Evolutionary conservation across 2,329 filamentous ascomycete species (phyloP), one percentile per base, ranked within the genome.

Genomic region (Aspergillus uvarum): DNA sequence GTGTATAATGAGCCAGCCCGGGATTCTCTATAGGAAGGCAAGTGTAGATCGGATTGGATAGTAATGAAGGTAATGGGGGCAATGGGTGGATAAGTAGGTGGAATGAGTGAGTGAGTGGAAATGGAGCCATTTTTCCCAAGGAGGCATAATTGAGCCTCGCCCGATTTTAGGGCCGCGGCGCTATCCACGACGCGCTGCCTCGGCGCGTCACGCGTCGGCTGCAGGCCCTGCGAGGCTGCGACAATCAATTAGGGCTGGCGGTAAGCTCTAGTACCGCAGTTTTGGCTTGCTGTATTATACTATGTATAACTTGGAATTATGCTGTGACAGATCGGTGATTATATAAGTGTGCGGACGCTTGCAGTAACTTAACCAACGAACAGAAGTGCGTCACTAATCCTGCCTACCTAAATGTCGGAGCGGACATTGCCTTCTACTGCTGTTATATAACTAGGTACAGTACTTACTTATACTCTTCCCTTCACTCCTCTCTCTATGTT

Each of bases 71-170:
- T 8, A 29, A 29, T 3, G 26, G 26, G 21, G 21, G 21, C 1
- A 12, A 32, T 44, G 56, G 38, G 48, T 19, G 26, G 32, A 38
- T 47, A 38, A 51, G 51, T 31, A 51, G 54, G 52, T 21, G 38
- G 26, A 51, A 21, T 51, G 26, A 38, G 35, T 50, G 29, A 29
- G 26, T 26, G 32, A 35, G 12, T 22, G 29, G 7, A 38, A 38
- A 26, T 31, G 42, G 38, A 51, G 51, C 54, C 57, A 44, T 44
- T 55, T 57, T 32, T 50, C 65, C 62, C 19, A 64, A 67, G 53
- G 44, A 55, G 65, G 66, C 61, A 63, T 66, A 65, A 67, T 68
- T 63, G 51, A 21, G 53, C 50, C n/a, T 47, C 32, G 38, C 44
- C 35, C 32, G 58, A 26, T 50, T 51, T 47, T 47, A 32, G 29